A percentile compares a stretch with the other conserved stretches of the same genome.
phyloP scores from a whole-genome alignment of 2,329 filamentous ascomycete genomes.

The Coniochaeta sp. region DNA sequence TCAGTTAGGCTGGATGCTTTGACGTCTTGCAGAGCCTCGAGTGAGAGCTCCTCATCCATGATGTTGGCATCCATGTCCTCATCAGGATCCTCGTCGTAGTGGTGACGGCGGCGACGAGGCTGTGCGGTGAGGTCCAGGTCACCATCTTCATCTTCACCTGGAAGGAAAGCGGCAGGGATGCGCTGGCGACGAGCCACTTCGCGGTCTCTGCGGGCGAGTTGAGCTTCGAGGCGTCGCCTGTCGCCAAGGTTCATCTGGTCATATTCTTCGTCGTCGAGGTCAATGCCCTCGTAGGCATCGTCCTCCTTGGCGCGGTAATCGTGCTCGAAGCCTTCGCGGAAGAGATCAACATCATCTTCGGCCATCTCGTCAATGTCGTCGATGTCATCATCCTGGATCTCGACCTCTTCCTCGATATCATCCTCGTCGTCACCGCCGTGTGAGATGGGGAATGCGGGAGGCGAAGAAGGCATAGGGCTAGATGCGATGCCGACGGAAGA shows the following conservation, averaged over 20 bases:
- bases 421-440: constrained; percentile 65
- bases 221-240: constrained; percentile 64
- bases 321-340: constrained; percentile 64
- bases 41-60: constrained; percentile 89
- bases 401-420: constrained; percentile 64
- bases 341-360: constrained; percentile 74
- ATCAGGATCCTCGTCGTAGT: constrained; percentile 91
- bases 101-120: constrained; percentile 75
- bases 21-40: constrained; percentile 86
- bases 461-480: constrained; percentile 60
- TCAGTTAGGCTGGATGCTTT: constrained; percentile 91
- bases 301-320: constrained; percentile 65
- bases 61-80: constrained; percentile 89
- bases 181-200: constrained; percentile 60
- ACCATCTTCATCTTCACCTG: constrained; percentile 77
- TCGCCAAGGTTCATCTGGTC: constrained; percentile 60
- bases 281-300: constrained; percentile 63
- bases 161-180: constrained; percentile 67
- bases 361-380: constrained; percentile 77
- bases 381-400: constrained; percentile 64
- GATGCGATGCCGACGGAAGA: constrained; percentile 47
- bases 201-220: constrained; percentile 66
- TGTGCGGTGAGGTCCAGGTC: constrained; percentile 80
- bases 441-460: constrained; percentile 56
- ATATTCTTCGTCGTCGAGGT: constrained; percentile 74